Base-by-base conservation (phyloP, 2,329 filamentous ascomycete genomes). In the Hypoxylon sp. region DNA sequence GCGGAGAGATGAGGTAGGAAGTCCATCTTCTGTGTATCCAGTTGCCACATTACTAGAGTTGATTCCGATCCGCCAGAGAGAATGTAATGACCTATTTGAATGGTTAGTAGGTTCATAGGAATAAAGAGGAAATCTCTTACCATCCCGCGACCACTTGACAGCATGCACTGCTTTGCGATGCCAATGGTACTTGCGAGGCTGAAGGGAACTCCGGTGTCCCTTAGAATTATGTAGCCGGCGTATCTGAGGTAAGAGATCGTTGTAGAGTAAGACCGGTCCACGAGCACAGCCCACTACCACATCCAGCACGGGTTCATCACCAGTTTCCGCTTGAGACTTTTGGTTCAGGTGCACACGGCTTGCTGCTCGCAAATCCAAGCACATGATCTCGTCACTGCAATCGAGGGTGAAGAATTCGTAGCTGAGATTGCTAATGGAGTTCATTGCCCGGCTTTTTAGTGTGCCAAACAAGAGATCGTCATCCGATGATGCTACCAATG, bases 61-160 rank as follows among this genome's bases (percentile, higher is more conserved):
- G 93, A 94, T 78, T 99, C 95, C 20, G 89, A 88, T 30, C 95
- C 95, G 73, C 95, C 95, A 59, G 95, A 98, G 54, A 99, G 89
- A 62, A 99, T 80, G 76, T 99, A 99, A 74, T 97, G 93, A 52
- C 92, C 92, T 95, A 69, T n/a, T n/a, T 6, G 19, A 41, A 1
- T 30, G 37, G 59, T 74, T 64, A 73, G 71, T 47, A 7, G 32
- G 13, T 56, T n/a, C 19, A 44, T 13, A 49, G 15, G 20, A 6
- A 65, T 47, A 22, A 48, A 13, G 28, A 51, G 37, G 65, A 64
- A 49, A 11, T 69, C 20, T 34, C 83, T 74, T 84, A 92, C 94
- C 94, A 83, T 99, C 95, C 69, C 84, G 84, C 13, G 95, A 97
- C 91, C 94, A 98, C 77, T 95, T 97, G 60, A 97, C 84, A 8